Evolutionary conservation across 441 rosid species (phyloP).

Genomic region (Adansonia gregorii): DNA sequence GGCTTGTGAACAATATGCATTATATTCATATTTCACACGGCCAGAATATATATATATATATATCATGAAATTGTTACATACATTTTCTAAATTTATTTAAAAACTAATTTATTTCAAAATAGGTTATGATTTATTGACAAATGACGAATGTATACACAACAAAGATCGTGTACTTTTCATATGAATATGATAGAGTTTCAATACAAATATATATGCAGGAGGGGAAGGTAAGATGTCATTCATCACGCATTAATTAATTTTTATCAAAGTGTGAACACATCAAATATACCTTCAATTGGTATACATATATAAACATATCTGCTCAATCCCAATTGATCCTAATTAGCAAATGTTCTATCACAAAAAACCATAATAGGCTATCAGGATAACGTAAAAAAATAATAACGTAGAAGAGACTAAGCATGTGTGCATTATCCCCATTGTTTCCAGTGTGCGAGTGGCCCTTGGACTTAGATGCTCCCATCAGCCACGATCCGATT

Average conservation of each 20-base stretch:
- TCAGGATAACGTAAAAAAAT: background rate
- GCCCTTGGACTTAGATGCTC: constrained; percentile 34
- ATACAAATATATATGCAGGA: background rate
- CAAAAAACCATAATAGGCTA: background rate
- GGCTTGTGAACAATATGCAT: background rate
- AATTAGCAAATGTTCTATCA: background rate
- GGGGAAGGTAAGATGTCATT: constrained; percentile 15
- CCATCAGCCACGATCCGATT: background rate
- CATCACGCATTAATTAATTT: background rate
- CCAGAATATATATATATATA: background rate
- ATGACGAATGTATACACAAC: no score
- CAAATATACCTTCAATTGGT: background rate
- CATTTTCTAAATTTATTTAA: no score
- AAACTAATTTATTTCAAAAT: background rate
- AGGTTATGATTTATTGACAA: background rate
- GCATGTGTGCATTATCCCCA: constrained; percentile 39
- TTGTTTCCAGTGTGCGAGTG: constrained; percentile 32
- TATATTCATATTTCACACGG: background rate
- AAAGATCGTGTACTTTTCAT: background rate
- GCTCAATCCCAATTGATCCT: background rate
- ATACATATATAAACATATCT: background rate
- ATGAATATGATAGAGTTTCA: background rate
- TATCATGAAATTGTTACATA: background rate
- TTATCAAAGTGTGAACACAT: background rate
- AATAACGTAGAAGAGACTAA: background rate